Base-by-base conservation (phyloP, 805 yeast genomes). In the Metschnikowia kofuensis region DNA sequence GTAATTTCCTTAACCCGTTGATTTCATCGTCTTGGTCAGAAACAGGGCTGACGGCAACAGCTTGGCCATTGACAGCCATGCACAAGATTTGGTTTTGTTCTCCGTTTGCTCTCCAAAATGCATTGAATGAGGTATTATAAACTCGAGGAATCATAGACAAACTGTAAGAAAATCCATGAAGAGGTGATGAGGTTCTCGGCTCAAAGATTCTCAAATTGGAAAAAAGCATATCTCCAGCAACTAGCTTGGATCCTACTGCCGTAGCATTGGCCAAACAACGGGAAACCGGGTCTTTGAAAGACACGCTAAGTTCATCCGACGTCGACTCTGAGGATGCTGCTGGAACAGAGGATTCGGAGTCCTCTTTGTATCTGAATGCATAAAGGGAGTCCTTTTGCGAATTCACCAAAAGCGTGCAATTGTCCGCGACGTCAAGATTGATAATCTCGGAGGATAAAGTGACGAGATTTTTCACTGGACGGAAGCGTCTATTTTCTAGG, bases 21-120 rank as follows among this genome's bases (percentile, higher is more conserved):
- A 60, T 45, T 40, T 63, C 67, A 4, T 36, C 39, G 14, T 51
- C 53, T 3, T 42, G 45, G 6, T 54, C 44, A 4, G 42, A 28
- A 2, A 60, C 38, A 15, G 47, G 47, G 27, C 40, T 35, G 9
- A 60, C 32, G n/a, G 40, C 28, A 8, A 55, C 51, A 9, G 72
- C 49, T 42, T 71, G 75, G 2, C 78, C 78, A 52, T 65, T 70
- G 4, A 72, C 72, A 0, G 70, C 75, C 26, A 69, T 64, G 37
- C 66, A 51, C 1, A 70, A 27, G 0, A 69, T 48, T 14, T 48
- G 48, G 11, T 16, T 37, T 7, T 31, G 39, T 13, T 46, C 51
- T 6, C 45, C 44, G 8, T 45, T 49, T 4, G 43, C 13, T 8
- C 42, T 46, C 71, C 71, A 68, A 11, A 45, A 44, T 8, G 58